Conservation (phyloP, 2,329 filamentous ascomycete genomes). For the Lanzia echinophila region DNA sequence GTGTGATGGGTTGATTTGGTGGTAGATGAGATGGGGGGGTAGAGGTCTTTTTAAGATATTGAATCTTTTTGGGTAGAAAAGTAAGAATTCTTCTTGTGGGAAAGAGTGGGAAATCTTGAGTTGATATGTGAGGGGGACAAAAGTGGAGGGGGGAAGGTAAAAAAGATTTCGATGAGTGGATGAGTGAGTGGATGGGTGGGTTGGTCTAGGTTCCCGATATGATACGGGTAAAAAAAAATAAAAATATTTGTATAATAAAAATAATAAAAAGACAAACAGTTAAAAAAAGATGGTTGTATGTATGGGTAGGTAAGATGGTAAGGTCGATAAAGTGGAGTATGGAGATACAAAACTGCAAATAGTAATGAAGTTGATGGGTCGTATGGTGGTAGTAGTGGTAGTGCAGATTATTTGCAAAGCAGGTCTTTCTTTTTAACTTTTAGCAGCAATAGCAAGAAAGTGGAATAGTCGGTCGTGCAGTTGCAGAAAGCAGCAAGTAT, state of each 20-base stretch:
- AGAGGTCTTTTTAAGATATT: neutral
- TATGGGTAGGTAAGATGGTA: too few relatives aligned
- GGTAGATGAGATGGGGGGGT: neutral
- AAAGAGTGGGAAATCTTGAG: slow-evolving; percentile 4
- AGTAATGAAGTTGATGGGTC: slow-evolving; percentile 5
- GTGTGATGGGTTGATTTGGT: neutral
- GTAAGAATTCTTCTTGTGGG: neutral
- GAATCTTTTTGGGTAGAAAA: neutral
- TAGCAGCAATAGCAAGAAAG: neutral
- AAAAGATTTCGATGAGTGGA: neutral
- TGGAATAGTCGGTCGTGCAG: neutral
- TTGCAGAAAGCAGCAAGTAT: neutral
- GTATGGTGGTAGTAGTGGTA: too few relatives aligned
- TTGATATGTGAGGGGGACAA: slow-evolving; percentile 13
- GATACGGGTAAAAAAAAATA: neutral
- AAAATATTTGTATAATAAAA: too few relatives aligned
- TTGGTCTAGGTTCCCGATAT: slow-evolving; percentile 7
- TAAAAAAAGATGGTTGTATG: too few relatives aligned
- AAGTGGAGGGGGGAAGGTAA: neutral
- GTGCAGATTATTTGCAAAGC: too few relatives aligned
- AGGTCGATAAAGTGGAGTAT: slow-evolving; percentile 2
- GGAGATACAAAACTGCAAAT: slow-evolving; percentile 8
- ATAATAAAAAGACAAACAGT: slow-evolving; percentile 6
- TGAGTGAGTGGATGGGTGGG: neutral
- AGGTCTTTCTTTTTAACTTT: neutral